phyloP scores from a whole-genome alignment of 2,329 filamentous ascomycete genomes.

The Scedosporium aurantiacum region DNA sequence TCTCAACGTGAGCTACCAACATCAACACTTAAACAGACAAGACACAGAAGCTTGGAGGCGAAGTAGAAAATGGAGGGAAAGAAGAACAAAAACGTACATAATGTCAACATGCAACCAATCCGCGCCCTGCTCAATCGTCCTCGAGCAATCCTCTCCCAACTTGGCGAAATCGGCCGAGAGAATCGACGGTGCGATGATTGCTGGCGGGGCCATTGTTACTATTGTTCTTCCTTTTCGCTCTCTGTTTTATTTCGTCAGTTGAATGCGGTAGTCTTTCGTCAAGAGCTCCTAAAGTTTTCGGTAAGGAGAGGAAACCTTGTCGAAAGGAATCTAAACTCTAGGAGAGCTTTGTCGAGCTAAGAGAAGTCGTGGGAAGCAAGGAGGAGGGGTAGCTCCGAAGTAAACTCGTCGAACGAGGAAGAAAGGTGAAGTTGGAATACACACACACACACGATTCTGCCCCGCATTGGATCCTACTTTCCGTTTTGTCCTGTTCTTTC shows the following conservation, averaged over 20 bases:
- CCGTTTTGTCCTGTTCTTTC: not conserved
- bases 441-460: no score
- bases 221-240: not conserved
- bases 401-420: no score
- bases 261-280: not conserved
- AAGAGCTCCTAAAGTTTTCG: not conserved
- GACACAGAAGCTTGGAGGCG: not conserved
- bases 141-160: conserved; percentile 74
- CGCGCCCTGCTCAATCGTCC: conserved; percentile 75
- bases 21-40: not conserved
- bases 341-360: no score
- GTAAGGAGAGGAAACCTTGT: not conserved
- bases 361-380: no score
- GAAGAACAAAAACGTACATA: conserved; percentile 40
- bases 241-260: not conserved
- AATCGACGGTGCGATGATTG: conserved; percentile 97
- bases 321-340: no score
- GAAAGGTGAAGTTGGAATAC: no score
- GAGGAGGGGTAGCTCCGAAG: no score
- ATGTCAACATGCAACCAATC: conserved; percentile 96
- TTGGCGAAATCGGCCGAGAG: conserved; percentile 91
- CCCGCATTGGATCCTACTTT: no score
- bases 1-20: not conserved
- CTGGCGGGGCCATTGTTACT: conserved; percentile 63
- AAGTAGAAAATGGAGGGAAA: not conserved